These are phyloP conservation scores for Phytophthora kernoviae DNA, from an alignment of 352 stramenopile species.

Conservation along the genomic window DNA sequence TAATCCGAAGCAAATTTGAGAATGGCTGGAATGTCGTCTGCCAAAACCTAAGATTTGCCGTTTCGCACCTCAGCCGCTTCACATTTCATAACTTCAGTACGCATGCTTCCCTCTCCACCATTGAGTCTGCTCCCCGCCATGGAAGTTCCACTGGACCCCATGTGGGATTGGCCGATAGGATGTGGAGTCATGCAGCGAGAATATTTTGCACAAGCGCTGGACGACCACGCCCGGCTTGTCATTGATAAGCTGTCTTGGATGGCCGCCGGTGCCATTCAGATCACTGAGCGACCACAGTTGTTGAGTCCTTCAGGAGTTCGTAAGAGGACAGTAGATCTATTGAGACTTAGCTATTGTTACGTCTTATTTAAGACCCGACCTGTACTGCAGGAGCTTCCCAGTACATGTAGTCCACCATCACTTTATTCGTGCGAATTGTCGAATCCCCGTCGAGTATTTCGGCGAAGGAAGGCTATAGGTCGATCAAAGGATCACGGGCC, in stretches of 20 bases:
- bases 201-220: background rate
- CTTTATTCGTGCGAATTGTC: background rate
- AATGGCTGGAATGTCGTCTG: constrained; percentile 14
- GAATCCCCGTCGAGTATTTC: constrained; percentile 25
- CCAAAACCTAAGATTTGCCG: background rate
- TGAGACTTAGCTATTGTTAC: constrained; percentile 14
- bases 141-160: background rate
- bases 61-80: background rate
- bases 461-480: constrained; percentile 2
- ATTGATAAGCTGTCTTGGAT: no score
- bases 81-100: no score
- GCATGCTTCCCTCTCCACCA: background rate
- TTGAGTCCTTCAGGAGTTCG: background rate
- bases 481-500: background rate
- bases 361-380: background rate
- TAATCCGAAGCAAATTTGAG: constrained; percentile 11
- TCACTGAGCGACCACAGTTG: background rate
- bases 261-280: background rate
- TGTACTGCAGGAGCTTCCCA: constrained; percentile 2
- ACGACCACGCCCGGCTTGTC: background rate
- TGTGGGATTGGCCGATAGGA: background rate
- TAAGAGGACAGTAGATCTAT: no score
- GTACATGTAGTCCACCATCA: constrained; percentile 6
- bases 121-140: background rate
- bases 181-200: constrained; percentile 3